Conservation (phyloP, 2,329 filamentous ascomycete genomes). For the Epichloe glyceriae region DNA sequence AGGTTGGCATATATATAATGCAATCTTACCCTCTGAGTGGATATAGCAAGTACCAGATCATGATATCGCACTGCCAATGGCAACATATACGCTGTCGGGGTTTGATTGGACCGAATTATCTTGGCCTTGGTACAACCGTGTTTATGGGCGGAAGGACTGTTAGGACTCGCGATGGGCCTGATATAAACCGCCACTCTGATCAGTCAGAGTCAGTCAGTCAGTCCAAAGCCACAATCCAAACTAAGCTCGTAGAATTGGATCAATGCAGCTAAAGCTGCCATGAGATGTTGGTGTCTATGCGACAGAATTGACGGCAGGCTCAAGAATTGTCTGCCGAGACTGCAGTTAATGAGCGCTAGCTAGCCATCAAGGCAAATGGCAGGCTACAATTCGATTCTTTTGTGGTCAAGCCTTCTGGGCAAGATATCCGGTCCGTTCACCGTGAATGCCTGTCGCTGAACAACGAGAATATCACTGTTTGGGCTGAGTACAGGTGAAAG, state of each 20-base stretch:
- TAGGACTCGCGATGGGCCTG: no score
- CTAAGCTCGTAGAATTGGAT: background rate
- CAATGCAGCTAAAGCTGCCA: background rate
- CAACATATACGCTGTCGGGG: background rate
- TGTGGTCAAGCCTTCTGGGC: background rate
- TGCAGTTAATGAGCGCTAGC: background rate
- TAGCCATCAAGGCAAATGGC: background rate
- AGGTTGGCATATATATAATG: background rate
- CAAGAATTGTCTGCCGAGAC: background rate
- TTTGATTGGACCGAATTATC: background rate
- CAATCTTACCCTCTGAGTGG: conserved; percentile 6
- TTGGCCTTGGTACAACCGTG: background rate
- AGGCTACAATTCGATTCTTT: background rate
- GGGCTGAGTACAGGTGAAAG: background rate
- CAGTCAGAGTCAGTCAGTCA: no score
- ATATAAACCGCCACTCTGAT: no score
- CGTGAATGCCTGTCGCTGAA: background rate
- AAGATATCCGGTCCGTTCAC: background rate
- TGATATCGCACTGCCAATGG: background rate
- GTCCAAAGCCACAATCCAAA: no score
- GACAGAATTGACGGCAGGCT: background rate
- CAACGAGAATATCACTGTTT: background rate
- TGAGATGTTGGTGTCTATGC: no score
- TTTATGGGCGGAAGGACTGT: no score
- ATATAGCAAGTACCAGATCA: conserved; percentile 8